Base-by-base conservation (phyloP, 495 filamentous ascomycete genomes). In the Talaromyces proteolyticus region DNA sequence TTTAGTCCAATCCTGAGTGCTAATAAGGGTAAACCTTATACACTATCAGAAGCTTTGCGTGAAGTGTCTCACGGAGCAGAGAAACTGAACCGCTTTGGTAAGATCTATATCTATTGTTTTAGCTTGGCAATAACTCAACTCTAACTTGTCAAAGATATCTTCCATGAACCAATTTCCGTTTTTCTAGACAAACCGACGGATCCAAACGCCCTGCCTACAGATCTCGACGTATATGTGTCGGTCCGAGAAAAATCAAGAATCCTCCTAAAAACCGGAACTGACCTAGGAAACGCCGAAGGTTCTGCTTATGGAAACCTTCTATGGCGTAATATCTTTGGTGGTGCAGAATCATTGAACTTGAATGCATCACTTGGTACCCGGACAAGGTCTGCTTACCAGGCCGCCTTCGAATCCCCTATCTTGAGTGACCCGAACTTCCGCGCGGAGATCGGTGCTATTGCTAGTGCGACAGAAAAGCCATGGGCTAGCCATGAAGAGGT, bases 401-500 rank as follows among this genome's bases (percentile, higher is more conserved):
- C 87, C 48, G 80, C 76, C 50, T 91, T 97, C 53, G 81, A 87
- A 37, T 79, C 89, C 0, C 93, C 93, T 0, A 67, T 97, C 42
- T 68, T 84, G 19, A 84, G 85, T 60, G 86, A 95, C 66, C 92
- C 93, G 0, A 83, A 93, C 57, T 68, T 92, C 42, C 76, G 82
- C 40, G 72, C 86, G 26, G 80, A 88, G 53, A 50, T 94, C 43
- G 89, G 91, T 53, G 89, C 77, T 2, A 76, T 93, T 40, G 81
- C 84, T 20, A 92, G 86, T 53, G 80, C 85, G 10, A 93, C 88
- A 3, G 79, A 89, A 53, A 96, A 96, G 60, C 77, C 81, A 12
- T 96, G 88, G 84, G 88, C 93, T 3, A 92, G 86, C 50, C 92
- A 98, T 58, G 92, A 96, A 53, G 94, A 97, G 68, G 81, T 82